Evolutionary conservation across 2,329 filamentous ascomycete genomes (phyloP).

Genomic region (Alternaria solani): DNA sequence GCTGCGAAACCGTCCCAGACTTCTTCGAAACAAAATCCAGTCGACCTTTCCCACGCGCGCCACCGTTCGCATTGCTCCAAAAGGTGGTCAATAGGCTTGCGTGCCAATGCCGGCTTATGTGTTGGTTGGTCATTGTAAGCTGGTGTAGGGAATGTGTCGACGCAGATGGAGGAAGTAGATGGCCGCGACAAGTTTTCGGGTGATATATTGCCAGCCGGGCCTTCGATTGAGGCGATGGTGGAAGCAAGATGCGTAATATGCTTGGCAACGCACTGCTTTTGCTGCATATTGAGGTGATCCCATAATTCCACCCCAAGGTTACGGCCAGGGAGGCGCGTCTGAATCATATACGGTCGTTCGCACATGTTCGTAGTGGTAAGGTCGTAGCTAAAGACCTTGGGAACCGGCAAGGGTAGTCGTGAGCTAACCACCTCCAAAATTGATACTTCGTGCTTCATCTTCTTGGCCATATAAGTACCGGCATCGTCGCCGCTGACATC

Average conservation of each 20-base stretch:
- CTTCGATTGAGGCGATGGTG: not conserved
- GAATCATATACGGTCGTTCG: not conserved
- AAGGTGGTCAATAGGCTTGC: constrained; percentile 1
- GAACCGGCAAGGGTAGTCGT: constrained; percentile 6
- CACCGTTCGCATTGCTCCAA: constrained; percentile 19
- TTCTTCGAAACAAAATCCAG: constrained; percentile 6
- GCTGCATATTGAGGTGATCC: fast-evolving
- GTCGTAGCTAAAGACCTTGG: constrained; percentile 3
- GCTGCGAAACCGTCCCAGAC: constrained; percentile 20
- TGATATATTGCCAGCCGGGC: not conserved
- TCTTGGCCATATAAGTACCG: constrained; percentile 6
- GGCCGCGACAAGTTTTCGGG: not conserved
- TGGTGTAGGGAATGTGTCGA: constrained; percentile 9
- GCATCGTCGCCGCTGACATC: no score
- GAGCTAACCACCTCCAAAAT: not conserved
- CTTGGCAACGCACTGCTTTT: not conserved
- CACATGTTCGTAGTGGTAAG: not conserved
- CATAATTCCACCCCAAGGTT: not conserved
- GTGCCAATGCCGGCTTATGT: not conserved
- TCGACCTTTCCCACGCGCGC: constrained; percentile 1
- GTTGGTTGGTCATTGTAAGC: not conserved
- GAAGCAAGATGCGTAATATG: not conserved
- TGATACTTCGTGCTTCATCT: constrained; percentile 5
- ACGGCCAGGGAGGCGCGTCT: not conserved
- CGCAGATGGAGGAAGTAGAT: not conserved